Evolutionary conservation across 495 filamentous ascomycete species (phyloP), one percentile per base, ranked within the genome.

Genomic region (Copromyces sp.): DNA sequence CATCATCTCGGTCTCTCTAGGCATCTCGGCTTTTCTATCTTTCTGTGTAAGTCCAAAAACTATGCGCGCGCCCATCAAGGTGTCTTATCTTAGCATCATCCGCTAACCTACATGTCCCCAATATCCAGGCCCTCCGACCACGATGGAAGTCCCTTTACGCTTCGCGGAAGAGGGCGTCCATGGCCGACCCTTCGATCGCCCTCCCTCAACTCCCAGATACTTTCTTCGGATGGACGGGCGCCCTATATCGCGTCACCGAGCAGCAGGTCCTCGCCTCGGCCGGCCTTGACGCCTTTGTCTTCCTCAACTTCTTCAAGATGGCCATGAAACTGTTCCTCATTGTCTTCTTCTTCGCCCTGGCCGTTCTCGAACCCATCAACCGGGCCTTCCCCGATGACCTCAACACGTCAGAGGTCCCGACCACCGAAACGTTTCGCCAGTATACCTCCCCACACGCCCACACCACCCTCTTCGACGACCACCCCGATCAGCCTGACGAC

Each of bases 251-350:
- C 69, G 92, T 99, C 69, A 93, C 91, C 14, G 94, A 98, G 61
- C 88, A 97, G 77, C 90, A 98, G 80, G 89, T 98, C 29, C 85
- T 99, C 65, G 89, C 91, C 44, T 95, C 95, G 39, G 94, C 94
- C 14, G 96, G 96, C 0, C 85, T 99, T 65, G 96, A 99, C 83
- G 96, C 95, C 70, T 99, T 91, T 81, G 95, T 97, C 74, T 97
- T 98, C 76, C 86, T 99, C 14, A 88, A 90, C 32, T 98, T 98
- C 83, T 97, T 98, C 83, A 93, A 94, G 78, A 94, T 97, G 87
- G 90, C 95, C 20, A 92, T 94, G 69, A 91, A 92, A 75, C 91
- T 98, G 74, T 89, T 98, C 39, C 81, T 86, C 9, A 83, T 90
- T 47, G 89, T 95, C 70, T 89, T 97, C 68, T 86, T 97, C 79